Evolutionary conservation across 2,329 filamentous ascomycete genomes (phyloP).

Genomic region (Pseudogymnoascus sp.): DNA sequence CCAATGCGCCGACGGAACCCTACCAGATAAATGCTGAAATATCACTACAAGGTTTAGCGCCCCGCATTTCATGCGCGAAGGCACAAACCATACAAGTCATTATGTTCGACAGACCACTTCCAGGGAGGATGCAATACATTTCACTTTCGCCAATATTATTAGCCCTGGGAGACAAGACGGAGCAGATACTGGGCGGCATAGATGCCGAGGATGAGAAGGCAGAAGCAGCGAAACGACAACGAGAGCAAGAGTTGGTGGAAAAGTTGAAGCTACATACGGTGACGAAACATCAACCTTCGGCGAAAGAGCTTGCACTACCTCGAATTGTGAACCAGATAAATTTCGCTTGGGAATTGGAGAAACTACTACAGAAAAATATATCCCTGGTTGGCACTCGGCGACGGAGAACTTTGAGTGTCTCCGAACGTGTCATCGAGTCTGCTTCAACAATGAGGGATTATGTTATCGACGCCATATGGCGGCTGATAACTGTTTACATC

Average conservation of each 20-base stretch:
- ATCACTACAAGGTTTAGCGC: constrained; percentile 44
- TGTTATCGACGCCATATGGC: constrained; percentile 60
- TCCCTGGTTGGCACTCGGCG: constrained; percentile 74
- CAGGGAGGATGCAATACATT: constrained; percentile 90
- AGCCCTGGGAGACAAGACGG: constrained; percentile 68
- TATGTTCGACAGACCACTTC: constrained; percentile 79
- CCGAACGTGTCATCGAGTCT: constrained; percentile 88
- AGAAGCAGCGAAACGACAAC: constrained; percentile 50
- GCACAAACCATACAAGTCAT: constrained; percentile 78
- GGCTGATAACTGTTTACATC: constrained; percentile 65
- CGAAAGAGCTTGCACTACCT: constrained; percentile 74
- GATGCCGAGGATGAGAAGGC: constrained; percentile 69
- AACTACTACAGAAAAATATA: constrained; percentile 81
- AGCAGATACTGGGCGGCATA: constrained; percentile 43
- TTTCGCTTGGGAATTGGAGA: constrained; percentile 85
- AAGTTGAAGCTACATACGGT: constrained; percentile 89
- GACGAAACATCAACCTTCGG: constrained; percentile 64
- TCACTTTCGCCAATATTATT: constrained; percentile 85
- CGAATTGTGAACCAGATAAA: constrained; percentile 91
- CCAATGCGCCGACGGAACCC: constrained; percentile 52
- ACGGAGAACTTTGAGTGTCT: constrained; percentile 83
- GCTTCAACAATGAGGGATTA: constrained; percentile 80
- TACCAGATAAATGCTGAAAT: constrained; percentile 56
- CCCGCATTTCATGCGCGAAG: constrained; percentile 65
- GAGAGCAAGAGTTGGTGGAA: constrained; percentile 63